Evolutionary conservation across 2,329 filamentous ascomycete genomes (phyloP), one percentile per base, ranked within the genome.

Genomic region (Aspergillus aculeatus): DNA sequence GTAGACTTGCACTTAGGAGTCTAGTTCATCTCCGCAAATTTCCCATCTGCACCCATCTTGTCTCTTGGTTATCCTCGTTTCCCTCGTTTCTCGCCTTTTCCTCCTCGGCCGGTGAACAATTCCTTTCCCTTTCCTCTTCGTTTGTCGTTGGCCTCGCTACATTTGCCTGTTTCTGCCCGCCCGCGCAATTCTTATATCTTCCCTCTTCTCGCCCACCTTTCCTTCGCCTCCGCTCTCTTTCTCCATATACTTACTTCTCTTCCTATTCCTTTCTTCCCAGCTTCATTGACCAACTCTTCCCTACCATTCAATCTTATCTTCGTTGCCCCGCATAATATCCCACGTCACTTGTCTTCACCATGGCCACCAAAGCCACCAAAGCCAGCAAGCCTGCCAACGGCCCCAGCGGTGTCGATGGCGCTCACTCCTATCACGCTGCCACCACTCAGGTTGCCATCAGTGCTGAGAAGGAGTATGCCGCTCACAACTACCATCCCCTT

Each of bases 401-500:
- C 38, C 31, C 48, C 52, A 64, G 55, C 54, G 61, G 52, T 35
- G 56, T 65, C 61, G 77, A 81, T 66, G 75, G 78, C 62, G 77
- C 78, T 41, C 76, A 75, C 54, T 68, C 72, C 61, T 86, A 86
- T 81, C 95, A 97, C 80, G 84, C 92, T 57, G 76, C 90, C 21
- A 92, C 94, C 26, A 93, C 92, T 48, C 81, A 87, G 59, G 82
- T 84, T 68, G 94, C 95, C 69, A 96, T 97, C 75, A 80, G 87
- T 56, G 81, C 87, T 56, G 95, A 99, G 81, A 83, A 91, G 71
- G 82, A 90, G 74, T 94, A 86, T 77, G 95, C 95, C 53, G 95
- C 95, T 52, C 95, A 99, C 86, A 99, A 99, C 83, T 99, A 99
- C 83, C 93, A 98, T 78, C 95, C 95, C 16, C 86, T 99, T 2